A percentile compares a stretch with the other conserved stretches of the same genome.
Conservation (phyloP, 2,329 filamentous ascomycete species). For the Colletotrichum paranaense region DNA sequence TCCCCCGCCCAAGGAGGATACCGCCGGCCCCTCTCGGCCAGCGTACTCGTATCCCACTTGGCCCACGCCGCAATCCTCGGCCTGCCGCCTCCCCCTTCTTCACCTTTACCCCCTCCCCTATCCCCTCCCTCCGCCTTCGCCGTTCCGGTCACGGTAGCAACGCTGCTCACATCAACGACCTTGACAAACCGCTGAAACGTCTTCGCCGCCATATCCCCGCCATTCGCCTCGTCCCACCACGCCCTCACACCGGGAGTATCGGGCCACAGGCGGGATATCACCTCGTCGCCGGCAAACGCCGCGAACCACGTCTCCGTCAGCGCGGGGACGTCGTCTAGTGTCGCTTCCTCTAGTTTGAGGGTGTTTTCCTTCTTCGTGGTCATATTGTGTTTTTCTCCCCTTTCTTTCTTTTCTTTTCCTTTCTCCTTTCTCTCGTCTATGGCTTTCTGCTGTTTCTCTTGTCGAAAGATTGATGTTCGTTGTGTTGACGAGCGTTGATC, state of each 20-base stretch:
- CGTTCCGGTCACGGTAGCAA: too few species aligned
- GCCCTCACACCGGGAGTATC: conserved; percentile 24
- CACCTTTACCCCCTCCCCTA: too few species aligned
- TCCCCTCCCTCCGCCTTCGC: background rate
- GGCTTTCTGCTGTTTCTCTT: too few species aligned
- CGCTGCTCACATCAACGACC: conserved; percentile 6
- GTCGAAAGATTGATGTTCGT: too few species aligned
- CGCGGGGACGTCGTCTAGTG: conserved; percentile 11
- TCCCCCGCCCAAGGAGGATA: conserved; percentile 27
- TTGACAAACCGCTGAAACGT: conserved; percentile 29
- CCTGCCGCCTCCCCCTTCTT: background rate
- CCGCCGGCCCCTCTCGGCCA: conserved; percentile 5
- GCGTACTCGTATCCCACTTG: conserved; percentile 31
- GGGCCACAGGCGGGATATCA: conserved; percentile 22
- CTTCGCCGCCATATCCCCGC: conserved; percentile 19
- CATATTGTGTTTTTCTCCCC: background rate
- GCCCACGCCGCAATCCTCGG: conserved; percentile 28
- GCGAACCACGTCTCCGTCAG: conserved; percentile 34
- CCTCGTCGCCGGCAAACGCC: conserved; percentile 24
- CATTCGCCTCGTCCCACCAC: conserved; percentile 33
- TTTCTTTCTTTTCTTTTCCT: background rate
- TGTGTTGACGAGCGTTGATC: too few species aligned
- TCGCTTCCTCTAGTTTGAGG: background rate
- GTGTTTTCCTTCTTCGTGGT: background rate
- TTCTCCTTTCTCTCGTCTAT: too few species aligned